These are phyloP conservation scores for Pichia sp. DNA, from an alignment of 1,139 yeast species.

Conservation along the genomic window DNA sequence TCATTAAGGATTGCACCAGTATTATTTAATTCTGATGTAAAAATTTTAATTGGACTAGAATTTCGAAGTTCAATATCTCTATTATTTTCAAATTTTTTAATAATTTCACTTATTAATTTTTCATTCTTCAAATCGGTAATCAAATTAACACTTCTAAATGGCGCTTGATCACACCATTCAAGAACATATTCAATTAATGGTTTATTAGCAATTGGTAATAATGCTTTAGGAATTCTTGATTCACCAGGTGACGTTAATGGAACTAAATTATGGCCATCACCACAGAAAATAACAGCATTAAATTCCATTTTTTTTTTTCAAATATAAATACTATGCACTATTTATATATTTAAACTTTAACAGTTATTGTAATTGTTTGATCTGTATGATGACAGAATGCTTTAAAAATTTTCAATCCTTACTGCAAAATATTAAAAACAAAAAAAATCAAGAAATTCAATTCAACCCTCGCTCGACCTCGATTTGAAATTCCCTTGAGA, in stretches of 20 bases:
- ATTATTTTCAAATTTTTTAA: slow-evolving; percentile 28
- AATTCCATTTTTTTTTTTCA: slow-evolving; percentile 59
- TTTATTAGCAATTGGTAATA: slow-evolving; percentile 81
- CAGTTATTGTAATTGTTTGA: too few relatives aligned
- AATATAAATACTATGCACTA: too few relatives aligned
- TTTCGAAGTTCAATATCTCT: slow-evolving; percentile 30
- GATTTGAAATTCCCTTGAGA: too few relatives aligned
- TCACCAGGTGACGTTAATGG: slow-evolving; percentile 62
- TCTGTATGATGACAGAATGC: too few relatives aligned
- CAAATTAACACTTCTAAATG: slow-evolving; percentile 56
- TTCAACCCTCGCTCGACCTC: too few relatives aligned
- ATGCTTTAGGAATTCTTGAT: slow-evolving; percentile 71
- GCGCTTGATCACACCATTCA: slow-evolving; percentile 90
- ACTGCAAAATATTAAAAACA: too few relatives aligned
- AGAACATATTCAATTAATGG: slow-evolving; percentile 88
- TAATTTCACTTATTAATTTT: slow-evolving; percentile 26
- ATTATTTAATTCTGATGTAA: slow-evolving; percentile 41
- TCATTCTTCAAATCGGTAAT: slow-evolving; percentile 38
- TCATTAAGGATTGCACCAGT: slow-evolving; percentile 59
- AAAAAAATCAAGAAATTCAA: too few relatives aligned
- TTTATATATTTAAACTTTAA: too few relatives aligned
- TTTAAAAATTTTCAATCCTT: too few relatives aligned
- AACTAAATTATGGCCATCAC: slow-evolving; percentile 64
- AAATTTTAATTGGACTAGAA: slow-evolving; percentile 39
- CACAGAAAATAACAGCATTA: slow-evolving; percentile 87